These are phyloP conservation scores for Mariannaea sp. DNA, from an alignment of 2,329 filamentous ascomycete species.

Conservation along the genomic window DNA sequence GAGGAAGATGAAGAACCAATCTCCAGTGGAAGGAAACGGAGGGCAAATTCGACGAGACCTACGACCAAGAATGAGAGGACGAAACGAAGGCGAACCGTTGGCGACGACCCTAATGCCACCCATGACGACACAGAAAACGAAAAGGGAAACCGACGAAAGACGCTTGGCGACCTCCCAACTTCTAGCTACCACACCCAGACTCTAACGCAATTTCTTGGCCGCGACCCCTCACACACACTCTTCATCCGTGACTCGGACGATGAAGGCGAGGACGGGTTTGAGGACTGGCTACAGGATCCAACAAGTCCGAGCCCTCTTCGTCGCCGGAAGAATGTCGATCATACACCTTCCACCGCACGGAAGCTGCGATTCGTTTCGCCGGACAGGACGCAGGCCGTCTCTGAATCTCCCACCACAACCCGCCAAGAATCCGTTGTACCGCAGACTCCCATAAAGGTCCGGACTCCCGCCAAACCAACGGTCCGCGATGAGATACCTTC, in stretches of 20 bases:
- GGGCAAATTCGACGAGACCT: slow-evolving; percentile 19
- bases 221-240: slow-evolving; percentile 21
- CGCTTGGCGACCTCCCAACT: slow-evolving; percentile 40
- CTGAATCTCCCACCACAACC: background rate
- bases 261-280: slow-evolving; percentile 37
- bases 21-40: slow-evolving; percentile 34
- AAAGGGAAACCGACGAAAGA: slow-evolving; percentile 37
- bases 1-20: slow-evolving; percentile 32
- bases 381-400: background rate
- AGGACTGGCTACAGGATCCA: slow-evolving; percentile 41
- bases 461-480: slow-evolving; percentile 26
- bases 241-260: slow-evolving; percentile 47
- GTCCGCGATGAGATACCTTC: slow-evolving; percentile 50
- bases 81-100: slow-evolving; percentile 39
- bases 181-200: slow-evolving; percentile 49
- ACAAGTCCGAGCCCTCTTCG: slow-evolving; percentile 37
- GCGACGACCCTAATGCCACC: slow-evolving; percentile 30
- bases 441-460: slow-evolving; percentile 46
- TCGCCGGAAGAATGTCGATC: slow-evolving; percentile 11
- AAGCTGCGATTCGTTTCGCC: slow-evolving; percentile 29
- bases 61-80: slow-evolving; percentile 19
- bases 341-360: slow-evolving; percentile 21
- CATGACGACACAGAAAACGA: slow-evolving; percentile 24
- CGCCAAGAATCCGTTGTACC: slow-evolving; percentile 46
- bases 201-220: slow-evolving; percentile 46